Conservation (phyloP, 2,329 filamentous ascomycete species). For the Sporothrix pallida region DNA sequence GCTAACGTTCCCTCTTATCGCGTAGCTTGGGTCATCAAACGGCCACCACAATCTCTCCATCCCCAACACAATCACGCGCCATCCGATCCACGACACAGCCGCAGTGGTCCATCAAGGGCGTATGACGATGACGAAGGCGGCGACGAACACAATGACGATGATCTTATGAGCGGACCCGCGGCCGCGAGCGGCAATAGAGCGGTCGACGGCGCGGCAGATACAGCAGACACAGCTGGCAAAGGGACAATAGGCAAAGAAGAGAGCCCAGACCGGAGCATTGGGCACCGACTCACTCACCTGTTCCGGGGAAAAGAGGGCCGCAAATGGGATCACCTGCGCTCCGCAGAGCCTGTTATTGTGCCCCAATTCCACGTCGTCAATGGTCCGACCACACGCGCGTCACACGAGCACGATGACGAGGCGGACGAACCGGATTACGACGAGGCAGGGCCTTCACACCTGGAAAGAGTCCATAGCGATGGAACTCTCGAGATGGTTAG, state of each 20-base stretch:
- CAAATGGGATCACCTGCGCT: constrained; percentile 65
- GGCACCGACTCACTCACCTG: constrained; percentile 50
- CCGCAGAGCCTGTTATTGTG: constrained; percentile 65
- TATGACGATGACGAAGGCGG: background rate
- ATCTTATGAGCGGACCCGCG: background rate
- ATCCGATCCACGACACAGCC: constrained; percentile 32
- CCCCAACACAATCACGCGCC: constrained; percentile 40
- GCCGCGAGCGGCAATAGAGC: background rate
- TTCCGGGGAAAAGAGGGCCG: constrained; percentile 54
- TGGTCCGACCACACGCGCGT: background rate
- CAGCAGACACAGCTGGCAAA: constrained; percentile 3
- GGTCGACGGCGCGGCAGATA: constrained; percentile 17
- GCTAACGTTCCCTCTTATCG: background rate
- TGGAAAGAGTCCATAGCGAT: background rate
- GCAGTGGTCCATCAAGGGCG: background rate
- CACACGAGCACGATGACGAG: background rate
- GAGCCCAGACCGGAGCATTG: constrained; percentile 5
- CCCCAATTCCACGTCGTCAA: constrained; percentile 42
- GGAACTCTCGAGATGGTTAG: background rate
- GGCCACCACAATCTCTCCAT: constrained; percentile 36
- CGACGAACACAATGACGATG: background rate
- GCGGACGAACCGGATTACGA: background rate
- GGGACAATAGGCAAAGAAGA: constrained; percentile 12
- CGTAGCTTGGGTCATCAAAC: constrained; percentile 39
- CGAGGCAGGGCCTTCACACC: background rate